Base-by-base conservation (phyloP, 768 basidiomycete genomes). In the Hericium rajendrae region DNA sequence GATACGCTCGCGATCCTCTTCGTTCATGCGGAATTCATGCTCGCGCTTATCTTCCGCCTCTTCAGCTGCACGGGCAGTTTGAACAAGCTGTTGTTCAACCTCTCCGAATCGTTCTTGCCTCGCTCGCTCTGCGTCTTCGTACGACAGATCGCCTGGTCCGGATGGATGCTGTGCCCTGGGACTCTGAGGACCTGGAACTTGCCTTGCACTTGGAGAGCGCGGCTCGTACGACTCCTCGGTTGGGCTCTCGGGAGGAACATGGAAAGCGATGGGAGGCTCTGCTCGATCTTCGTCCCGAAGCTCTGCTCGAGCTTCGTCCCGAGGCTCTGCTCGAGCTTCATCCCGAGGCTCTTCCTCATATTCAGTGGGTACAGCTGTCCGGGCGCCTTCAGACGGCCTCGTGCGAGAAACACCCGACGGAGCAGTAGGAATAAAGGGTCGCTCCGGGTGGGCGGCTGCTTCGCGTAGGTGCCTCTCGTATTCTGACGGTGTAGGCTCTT, bases 1-100 rank as follows among this genome's bases (percentile, higher is more conserved):
- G 1, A 83, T 67, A 8, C 72, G 78, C 18, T 86, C 76, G 6
- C 88, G 74, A 53, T 80, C 82, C 11, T 84, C 81, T 68, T 91
- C 89, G 58, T 80, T 78, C 1, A 71, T 71, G 16, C 79, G 76
- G 70, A 88, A 90, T 32, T 83, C 80, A 8, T 67, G 68, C 57
- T 91, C 88, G 10, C 88, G 79, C 49, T 73, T 73, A 24, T 80
- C 76, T 64, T 91, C 89, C 0, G 79, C 80, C 53, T 81, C 79
- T 38, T 78, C 76, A 0, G 82, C 78, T 2, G 75, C 74, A 8
- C 74, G 72, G 9, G 75, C 72, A 5, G 79, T 72, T 32, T 78
- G 72, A 3, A 74, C 72, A 12, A 89, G 65, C 20, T 76, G 75
- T 18, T 72, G 69, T 53, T 83, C 80, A 18, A 80, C 74, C 0